Percentiles rank a stretch among this genome's conserved stretches.
Conservation (phyloP, 2,329 filamentous ascomycete genomes). For the Cladosporium sp. region DNA sequence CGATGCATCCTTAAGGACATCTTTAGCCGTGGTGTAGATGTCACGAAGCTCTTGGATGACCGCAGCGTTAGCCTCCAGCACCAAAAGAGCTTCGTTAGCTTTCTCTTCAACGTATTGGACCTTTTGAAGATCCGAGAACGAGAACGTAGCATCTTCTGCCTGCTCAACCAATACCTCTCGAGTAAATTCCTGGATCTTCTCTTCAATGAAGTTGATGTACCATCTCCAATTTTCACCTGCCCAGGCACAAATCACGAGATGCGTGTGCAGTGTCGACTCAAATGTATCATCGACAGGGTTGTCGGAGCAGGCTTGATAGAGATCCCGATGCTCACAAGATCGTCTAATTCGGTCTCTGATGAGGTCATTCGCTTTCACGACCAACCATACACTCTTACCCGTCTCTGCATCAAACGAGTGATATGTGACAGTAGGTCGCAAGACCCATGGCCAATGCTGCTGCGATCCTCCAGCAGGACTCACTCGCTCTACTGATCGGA, state of each 20-base stretch:
- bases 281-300: not conserved
- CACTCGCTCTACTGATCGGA: constrained; percentile 33
- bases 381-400: constrained; percentile 28
- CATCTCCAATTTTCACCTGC: constrained; percentile 40
- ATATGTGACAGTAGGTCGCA: constrained; percentile 36
- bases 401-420: constrained; percentile 37
- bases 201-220: constrained; percentile 38
- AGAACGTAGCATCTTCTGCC: constrained; percentile 20
- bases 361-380: constrained; percentile 35
- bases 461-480: not conserved
- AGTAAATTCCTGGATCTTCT: constrained; percentile 25
- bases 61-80: constrained; percentile 31
- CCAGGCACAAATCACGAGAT: constrained; percentile 36
- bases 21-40: not conserved
- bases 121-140: constrained; percentile 30
- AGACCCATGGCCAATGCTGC: constrained; percentile 30
- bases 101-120: constrained; percentile 37
- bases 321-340: not conserved
- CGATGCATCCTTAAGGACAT: not conserved
- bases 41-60: constrained; percentile 22
- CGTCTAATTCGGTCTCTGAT: constrained; percentile 30
- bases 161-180: constrained; percentile 11
- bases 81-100: constrained; percentile 31
- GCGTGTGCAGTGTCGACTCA: constrained; percentile 18
- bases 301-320: not conserved